Conservation (phyloP, 306 rosid genomes). For the Heteromeles arbutifolia region DNA sequence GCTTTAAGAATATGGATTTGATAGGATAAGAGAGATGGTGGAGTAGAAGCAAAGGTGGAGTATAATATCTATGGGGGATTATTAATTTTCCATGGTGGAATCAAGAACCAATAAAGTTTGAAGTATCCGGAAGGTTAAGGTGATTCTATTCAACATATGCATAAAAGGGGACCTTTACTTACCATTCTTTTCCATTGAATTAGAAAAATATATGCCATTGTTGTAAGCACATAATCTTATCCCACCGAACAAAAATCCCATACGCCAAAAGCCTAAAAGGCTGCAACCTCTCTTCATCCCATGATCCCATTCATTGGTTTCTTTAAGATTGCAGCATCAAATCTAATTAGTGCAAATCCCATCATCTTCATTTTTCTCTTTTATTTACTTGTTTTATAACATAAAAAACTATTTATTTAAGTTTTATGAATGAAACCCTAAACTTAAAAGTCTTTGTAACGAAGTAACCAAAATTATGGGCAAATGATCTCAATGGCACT, state of each 20-base stretch:
- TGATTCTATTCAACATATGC: not conserved
- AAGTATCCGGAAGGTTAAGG: not conserved
- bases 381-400: not conserved
- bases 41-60: constrained; percentile 7
- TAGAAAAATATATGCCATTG: constrained; percentile 9
- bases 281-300: not conserved
- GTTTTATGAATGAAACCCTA: not conserved
- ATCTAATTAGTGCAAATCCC: not conserved
- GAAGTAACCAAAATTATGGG: not conserved
- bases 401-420: too few species aligned
- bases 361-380: not conserved
- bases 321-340: not conserved
- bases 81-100: not conserved
- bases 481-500: not conserved
- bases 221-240: not conserved
- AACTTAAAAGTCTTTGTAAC: not conserved
- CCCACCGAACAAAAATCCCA: constrained; percentile 5
- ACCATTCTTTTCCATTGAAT: not conserved
- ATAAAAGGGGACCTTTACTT: not conserved
- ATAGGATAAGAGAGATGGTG: constrained; percentile 8
- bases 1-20: constrained; percentile 15
- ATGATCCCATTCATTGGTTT: not conserved
- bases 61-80: not conserved
- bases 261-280: not conserved
- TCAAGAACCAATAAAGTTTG: constrained; percentile 7